Evolutionary conservation across 2,329 filamentous ascomycete species (phyloP).

Genomic region (Diaporthe batatas): DNA sequence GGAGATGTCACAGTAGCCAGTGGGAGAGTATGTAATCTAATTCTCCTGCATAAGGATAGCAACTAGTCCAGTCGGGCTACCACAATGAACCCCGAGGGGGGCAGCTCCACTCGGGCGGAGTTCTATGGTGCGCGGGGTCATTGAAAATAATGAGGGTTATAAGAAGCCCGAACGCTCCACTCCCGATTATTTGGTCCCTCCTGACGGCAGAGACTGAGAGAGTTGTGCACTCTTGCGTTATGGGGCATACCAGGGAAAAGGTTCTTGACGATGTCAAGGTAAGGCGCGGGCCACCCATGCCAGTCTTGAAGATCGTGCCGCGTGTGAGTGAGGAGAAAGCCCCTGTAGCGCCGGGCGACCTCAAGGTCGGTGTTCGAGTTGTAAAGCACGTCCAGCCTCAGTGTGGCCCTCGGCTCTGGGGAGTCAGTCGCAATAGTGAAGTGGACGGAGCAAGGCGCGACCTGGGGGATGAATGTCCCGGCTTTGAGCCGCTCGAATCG

Average conservation of each 20-base stretch:
- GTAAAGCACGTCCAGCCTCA: background rate
- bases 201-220: background rate
- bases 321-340: background rate
- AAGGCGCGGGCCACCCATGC: background rate
- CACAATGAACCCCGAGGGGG: too few relatives aligned
- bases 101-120: too few relatives aligned
- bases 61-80: background rate
- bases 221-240: background rate
- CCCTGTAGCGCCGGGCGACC: background rate
- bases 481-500: background rate
- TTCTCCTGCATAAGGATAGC: too few relatives aligned
- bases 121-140: background rate
- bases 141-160: background rate
- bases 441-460: background rate
- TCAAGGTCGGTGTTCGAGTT: background rate
- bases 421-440: background rate
- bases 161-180: background rate
- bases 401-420: background rate
- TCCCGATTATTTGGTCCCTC: background rate
- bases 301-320: too few relatives aligned
- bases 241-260: background rate
- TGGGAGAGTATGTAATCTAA: too few relatives aligned
- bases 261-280: background rate
- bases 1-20: too few relatives aligned
- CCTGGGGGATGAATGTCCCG: background rate